These are phyloP conservation scores for Fagopyrum homotropicum DNA, from an alignment of 148 eudicot genomes.

Conservation along the genomic window DNA sequence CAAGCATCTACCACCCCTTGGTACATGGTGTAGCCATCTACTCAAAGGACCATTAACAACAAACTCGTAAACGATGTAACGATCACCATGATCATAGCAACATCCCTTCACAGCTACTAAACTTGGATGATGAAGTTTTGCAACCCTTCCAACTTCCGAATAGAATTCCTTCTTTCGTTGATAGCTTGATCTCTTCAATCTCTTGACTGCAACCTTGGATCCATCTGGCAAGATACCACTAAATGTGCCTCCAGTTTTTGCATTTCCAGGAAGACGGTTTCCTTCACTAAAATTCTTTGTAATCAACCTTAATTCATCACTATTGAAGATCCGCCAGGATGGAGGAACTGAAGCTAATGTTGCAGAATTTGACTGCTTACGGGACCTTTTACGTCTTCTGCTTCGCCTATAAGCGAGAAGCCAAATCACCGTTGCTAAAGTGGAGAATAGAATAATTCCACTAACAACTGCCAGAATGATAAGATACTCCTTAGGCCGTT, in stretches of 20 bases:
- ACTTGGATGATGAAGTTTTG: slow-evolving; percentile 84
- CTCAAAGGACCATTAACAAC: slow-evolving; percentile 82
- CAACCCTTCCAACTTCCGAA: slow-evolving; percentile 86
- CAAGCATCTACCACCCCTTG: slow-evolving; percentile 85
- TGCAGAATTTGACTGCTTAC: slow-evolving; percentile 55
- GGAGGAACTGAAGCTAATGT: slow-evolving; percentile 71
- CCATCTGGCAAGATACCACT: slow-evolving; percentile 77
- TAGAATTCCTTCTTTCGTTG: slow-evolving; percentile 94
- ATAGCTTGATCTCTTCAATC: slow-evolving; percentile 74
- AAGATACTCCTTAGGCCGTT: slow-evolving; percentile 63
- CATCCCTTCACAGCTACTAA: slow-evolving; percentile 86
- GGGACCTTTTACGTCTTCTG: slow-evolving; percentile 69
- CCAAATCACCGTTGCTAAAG: slow-evolving; percentile 67
- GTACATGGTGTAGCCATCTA: slow-evolving; percentile 92
- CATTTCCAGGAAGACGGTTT: slow-evolving; percentile 81
- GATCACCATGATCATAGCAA: slow-evolving; percentile 91
- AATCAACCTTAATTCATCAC: slow-evolving; percentile 69
- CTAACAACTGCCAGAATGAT: slow-evolving; percentile 77
- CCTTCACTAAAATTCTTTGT: slow-evolving; percentile 93
- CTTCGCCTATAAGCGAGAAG: slow-evolving; percentile 67
- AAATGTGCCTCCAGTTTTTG: slow-evolving; percentile 89
- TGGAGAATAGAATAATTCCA: slow-evolving; percentile 66
- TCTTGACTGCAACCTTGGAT: slow-evolving; percentile 83
- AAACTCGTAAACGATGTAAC: slow-evolving; percentile 82
- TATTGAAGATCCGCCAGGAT: slow-evolving; percentile 78